phyloP scores from a whole-genome alignment of 1,284 basidiomycete species.

The Cystobasidium pallidum region DNA sequence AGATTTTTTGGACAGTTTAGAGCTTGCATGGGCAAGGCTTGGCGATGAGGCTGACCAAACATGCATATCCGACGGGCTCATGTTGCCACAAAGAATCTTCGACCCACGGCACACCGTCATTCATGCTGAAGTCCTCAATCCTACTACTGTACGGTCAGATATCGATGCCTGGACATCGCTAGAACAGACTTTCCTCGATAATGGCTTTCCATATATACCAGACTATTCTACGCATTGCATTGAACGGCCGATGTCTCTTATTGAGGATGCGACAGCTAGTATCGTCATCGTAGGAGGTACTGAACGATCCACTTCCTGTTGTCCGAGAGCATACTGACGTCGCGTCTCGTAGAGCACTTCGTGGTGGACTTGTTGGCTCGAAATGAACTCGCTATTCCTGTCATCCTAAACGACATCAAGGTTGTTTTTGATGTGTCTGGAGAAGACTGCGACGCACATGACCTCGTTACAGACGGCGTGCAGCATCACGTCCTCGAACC shows the following conservation, averaged over 20 bases:
- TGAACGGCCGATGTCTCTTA: slow-evolving; percentile 46
- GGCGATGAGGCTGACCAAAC: slow-evolving; percentile 30
- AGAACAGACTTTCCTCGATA: slow-evolving; percentile 42
- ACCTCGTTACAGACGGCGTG: slow-evolving; percentile 49
- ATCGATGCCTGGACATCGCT: slow-evolving; percentile 38
- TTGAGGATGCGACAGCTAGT: slow-evolving; percentile 50
- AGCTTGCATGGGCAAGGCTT: slow-evolving; percentile 59
- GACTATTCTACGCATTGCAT: slow-evolving; percentile 29
- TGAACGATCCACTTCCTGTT: slow-evolving; percentile 22
- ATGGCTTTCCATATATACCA: slow-evolving; percentile 39
- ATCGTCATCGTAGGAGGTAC: slow-evolving; percentile 55
- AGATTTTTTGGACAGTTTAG: slow-evolving; percentile 60
- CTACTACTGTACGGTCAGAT: not conserved
- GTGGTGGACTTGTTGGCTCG: slow-evolving; percentile 57
- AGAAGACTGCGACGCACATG: not conserved
- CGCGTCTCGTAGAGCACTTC: slow-evolving; percentile 54
- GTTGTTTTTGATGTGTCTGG: slow-evolving; percentile 34
- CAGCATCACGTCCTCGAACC: slow-evolving; percentile 54
- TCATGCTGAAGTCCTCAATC: not conserved
- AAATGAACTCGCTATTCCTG: slow-evolving; percentile 59
- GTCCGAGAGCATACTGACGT: not conserved
- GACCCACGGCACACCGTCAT: slow-evolving; percentile 30
- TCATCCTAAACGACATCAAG: slow-evolving; percentile 52
- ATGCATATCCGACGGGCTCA: slow-evolving; percentile 5
- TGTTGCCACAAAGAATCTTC: slow-evolving; percentile 46